Base-by-base conservation (phyloP, 139 green algal species). In the Eudorina sp. region DNA sequence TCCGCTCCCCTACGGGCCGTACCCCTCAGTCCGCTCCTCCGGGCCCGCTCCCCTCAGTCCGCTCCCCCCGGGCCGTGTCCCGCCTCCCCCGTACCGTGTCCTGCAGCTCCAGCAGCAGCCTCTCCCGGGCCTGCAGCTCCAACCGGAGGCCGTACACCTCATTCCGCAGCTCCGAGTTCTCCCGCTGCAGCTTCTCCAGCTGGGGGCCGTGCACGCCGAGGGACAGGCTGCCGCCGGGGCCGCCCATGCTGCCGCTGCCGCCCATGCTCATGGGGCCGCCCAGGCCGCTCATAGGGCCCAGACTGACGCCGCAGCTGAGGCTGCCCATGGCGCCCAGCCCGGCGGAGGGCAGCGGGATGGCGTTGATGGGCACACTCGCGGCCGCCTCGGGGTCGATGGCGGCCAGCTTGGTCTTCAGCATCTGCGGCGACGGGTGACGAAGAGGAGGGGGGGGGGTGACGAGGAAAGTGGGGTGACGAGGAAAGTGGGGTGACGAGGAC, bases 41-140 rank as follows among this genome's bases (percentile, higher is more conserved):
- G n/a, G n/a, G n/a, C n/a, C n/a, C n/a, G n/a, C n/a, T n/a, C n/a
- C n/a, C n/a, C n/a, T n/a, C n/a, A n/a, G n/a, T n/a, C 64, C 29
- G 29, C n/a, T 41, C 64, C 64, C 36, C 38, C 43, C 74, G n/a
- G n/a, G n/a, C n/a, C n/a, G n/a, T n/a, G n/a, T n/a, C n/a, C n/a
- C n/a, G 7, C 41, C 36, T 36, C 41, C 2, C 2, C 1, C 76
- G 2, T 19, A 86, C 80, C 80, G 80, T 86, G 31, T 86, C 80
- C 80, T 86, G 80, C 80, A 86, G 62, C 80, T 86, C 62, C 80
- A 86, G 80, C 80, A 86, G 80, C 62, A 86, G 80, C 62, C 80
- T 8, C 80, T 86, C 80, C 31, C 80, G n/a, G n/a, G 80, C 80
- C 80, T 86, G 62, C 80, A 86, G 80, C 80, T 86, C 80, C 25